Conservation (phyloP, 768 basidiomycete species). For the Boletus sp. region DNA sequence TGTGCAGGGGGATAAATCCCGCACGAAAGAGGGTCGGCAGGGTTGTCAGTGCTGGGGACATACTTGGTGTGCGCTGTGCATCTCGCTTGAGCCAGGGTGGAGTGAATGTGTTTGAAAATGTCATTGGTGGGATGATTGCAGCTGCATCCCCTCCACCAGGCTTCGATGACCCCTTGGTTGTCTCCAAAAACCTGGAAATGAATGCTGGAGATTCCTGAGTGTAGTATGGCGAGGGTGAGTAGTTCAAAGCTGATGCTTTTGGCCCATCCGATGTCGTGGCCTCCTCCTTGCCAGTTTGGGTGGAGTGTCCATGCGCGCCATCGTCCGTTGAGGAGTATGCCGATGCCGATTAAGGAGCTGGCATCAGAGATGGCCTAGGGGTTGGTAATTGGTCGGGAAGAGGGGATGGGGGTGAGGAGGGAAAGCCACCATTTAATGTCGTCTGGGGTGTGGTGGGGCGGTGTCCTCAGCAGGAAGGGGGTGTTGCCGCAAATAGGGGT, state of each 20-base stretch:
- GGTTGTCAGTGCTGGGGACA: no score
- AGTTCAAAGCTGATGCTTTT: no score
- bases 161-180: constrained; percentile 21
- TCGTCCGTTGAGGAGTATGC: neutral
- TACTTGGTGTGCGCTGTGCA: no score
- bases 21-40: no score
- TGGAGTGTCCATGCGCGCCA: neutral
- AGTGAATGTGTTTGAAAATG: constrained; percentile 28
- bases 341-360: neutral
- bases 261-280: no score
- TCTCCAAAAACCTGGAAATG: no score
- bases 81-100: neutral
- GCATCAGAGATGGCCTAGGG: neutral
- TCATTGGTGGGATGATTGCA: constrained; percentile 27
- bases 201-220: no score
- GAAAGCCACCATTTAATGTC: neutral
- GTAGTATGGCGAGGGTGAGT: no score
- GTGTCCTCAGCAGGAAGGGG: no score
- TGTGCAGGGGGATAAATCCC: no score
- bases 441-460: neutral
- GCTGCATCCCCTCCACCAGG: constrained; percentile 33
- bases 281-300: no score
- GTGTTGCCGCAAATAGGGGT: neutral
- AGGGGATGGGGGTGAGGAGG: neutral
- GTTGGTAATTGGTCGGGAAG: neutral